A percentile compares a stretch with the other conserved stretches of the same genome.
These are phyloP conservation scores for Pontederia crassipes DNA, from an alignment of 176 grass and related monocot species.

Conservation along the genomic window DNA sequence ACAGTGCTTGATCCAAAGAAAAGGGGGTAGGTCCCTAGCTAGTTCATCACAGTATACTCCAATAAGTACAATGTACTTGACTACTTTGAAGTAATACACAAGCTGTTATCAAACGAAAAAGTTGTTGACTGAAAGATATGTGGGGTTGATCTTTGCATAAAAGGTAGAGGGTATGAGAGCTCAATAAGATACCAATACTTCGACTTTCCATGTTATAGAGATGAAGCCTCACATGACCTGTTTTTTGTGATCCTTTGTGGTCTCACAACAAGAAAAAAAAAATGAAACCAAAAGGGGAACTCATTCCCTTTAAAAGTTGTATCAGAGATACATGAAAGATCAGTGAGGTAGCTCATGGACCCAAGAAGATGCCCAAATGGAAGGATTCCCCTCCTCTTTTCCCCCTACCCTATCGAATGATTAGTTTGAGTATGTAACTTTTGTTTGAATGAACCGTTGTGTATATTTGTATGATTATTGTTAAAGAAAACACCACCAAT, in stretches of 20 bases:
- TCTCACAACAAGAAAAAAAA: conserved; percentile 7
- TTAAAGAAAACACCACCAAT: conserved; percentile 15
- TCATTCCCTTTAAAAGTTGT: neutral
- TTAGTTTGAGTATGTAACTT: conserved; percentile 23
- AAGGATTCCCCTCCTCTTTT: conserved; percentile 10
- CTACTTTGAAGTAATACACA: too few species aligned
- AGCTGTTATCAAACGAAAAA: too few species aligned
- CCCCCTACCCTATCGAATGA: conserved; percentile 36
- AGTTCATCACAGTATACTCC: too few species aligned
- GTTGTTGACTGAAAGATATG: too few species aligned
- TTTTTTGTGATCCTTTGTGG: conserved; percentile 17
- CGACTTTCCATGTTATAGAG: conserved; percentile 18
- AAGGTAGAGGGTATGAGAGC: neutral
- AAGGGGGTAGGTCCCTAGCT: too few species aligned
- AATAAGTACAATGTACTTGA: too few species aligned
- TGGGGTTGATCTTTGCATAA: neutral
- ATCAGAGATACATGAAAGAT: conserved; percentile 8
- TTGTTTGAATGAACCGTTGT: neutral
- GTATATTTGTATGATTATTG: too few species aligned
- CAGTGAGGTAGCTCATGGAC: conserved; percentile 8
- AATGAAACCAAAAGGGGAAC: too few species aligned
- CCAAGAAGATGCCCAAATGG: conserved; percentile 15
- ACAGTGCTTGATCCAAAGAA: too few species aligned
- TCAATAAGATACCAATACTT: conserved; percentile 12
- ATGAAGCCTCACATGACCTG: conserved; percentile 40